Base-by-base conservation (phyloP, 192 early-diverging fungal genomes). In the Umbelopsis isabellina region DNA sequence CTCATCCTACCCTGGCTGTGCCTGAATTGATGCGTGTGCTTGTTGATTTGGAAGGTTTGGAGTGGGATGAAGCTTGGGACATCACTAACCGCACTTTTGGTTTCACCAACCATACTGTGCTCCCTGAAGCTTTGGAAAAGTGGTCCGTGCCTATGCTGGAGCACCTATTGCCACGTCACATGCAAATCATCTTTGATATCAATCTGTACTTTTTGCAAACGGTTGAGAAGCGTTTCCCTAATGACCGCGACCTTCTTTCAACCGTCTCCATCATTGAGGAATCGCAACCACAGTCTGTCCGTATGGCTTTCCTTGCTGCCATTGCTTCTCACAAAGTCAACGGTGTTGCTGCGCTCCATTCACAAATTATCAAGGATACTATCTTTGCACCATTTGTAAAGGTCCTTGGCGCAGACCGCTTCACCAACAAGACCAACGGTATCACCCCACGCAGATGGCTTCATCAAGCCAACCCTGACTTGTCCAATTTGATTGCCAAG, bases 171-270 rank as follows among this genome's bases (percentile, higher is more conserved):
- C 97, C 97, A 44, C 89, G 97, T 71, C 95, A 97, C 82, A 91
- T 99, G 94, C 93, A 94, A 80, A 95, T 99, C 79, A 98, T 99
- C 80, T 99, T 97, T 77, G 96, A 99, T 79, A 93, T 99, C 88
- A 99, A 99, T 81, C 82, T 99, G 84, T 99, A 90, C 88, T 99
- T 99, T 82, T 80, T 99, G 70, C 97, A 99, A 85, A 82, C 83
- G 53, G 96, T 99, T 22, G 97, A 99, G 83, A 85, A 85, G 77
- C 76, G 76, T 72, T 95, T 84, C 84, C 94, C 94, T 12, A 87
- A 86, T 72, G 95, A 99, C 78, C 94, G 96, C 68, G 91, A 90
- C 47, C 79, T 94, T 25, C 83, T 97, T 49, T 85, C 90, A 69
- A 86, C 88, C 69, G 90, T 98, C 85, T 97, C 95, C 45, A 92